phyloP scores from a whole-genome alignment of 2,329 filamentous ascomycete species.

The Aspergillus sergii region DNA sequence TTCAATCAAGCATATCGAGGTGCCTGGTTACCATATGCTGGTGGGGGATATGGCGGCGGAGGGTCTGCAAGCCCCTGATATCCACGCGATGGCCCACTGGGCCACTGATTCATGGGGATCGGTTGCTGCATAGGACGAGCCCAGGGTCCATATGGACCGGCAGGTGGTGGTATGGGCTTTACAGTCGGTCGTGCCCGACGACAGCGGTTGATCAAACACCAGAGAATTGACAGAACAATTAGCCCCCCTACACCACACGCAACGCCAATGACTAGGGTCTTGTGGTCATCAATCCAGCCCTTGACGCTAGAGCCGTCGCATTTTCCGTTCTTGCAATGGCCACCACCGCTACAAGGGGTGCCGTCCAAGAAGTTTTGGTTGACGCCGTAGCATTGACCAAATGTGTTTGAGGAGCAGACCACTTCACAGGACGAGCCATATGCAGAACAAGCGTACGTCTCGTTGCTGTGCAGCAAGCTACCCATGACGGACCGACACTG shows the following conservation, averaged over 20 bases:
- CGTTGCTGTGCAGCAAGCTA: conserved; percentile 69
- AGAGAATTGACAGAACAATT: conserved; percentile 67
- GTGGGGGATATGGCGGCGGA: conserved; percentile 23
- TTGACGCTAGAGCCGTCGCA: conserved; percentile 75
- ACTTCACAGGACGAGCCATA: conserved; percentile 68
- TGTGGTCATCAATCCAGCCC: conserved; percentile 76
- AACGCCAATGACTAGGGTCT: conserved; percentile 80
- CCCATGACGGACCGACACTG: conserved; percentile 89
- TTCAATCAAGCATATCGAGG: conserved; percentile 30
- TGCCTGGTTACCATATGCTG: neutral
- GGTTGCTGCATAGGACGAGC: conserved; percentile 15
- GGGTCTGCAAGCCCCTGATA: conserved; percentile 29
- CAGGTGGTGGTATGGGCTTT: conserved; percentile 22
- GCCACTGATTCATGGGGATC: conserved; percentile 26
- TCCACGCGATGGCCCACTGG: conserved; percentile 22
- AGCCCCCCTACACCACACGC: conserved; percentile 71
- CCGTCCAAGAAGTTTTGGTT: conserved; percentile 94
- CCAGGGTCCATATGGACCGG: conserved; percentile 15
- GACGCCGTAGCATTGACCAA: conserved; percentile 69
- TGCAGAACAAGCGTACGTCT: conserved; percentile 75
- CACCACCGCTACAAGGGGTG: conserved; percentile 79
- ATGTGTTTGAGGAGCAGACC: conserved; percentile 70
- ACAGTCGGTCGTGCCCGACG: conserved; percentile 42
- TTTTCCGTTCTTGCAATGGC: conserved; percentile 74
- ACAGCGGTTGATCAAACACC: conserved; percentile 66